Percentiles rank a stretch among this genome's conserved stretches.
phyloP scores from a whole-genome alignment of 2,329 filamentous ascomycete species.

The Torrubiellomyces zombiae region DNA sequence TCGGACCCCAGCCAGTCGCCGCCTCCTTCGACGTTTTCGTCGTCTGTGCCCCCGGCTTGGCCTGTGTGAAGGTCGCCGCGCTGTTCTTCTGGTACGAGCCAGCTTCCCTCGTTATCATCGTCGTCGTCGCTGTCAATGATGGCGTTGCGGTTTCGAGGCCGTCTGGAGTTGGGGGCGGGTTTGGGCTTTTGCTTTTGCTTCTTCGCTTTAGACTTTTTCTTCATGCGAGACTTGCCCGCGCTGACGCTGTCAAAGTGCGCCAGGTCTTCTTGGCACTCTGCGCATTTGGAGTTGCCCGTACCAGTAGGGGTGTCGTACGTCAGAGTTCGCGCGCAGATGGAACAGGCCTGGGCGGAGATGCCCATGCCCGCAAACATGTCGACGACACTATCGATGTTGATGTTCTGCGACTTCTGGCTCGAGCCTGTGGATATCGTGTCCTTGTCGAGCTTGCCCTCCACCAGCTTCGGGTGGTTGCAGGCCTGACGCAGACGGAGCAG shows the following conservation, averaged over 20 bases:
- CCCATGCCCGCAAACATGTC: constrained; percentile 75
- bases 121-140: constrained; percentile 52
- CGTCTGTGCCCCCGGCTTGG: constrained; percentile 67
- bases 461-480: constrained; percentile 84
- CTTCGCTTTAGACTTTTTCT: constrained; percentile 17
- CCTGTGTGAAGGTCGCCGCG: constrained; percentile 45
- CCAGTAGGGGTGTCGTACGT: constrained; percentile 26
- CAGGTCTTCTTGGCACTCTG: constrained; percentile 60
- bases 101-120: constrained; percentile 57
- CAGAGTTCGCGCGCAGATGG: constrained; percentile 62
- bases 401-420: constrained; percentile 33
- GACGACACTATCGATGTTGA: constrained; percentile 67
- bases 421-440: constrained; percentile 59
- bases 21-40: constrained; percentile 75
- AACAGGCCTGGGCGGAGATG: constrained; percentile 62
- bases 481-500: constrained; percentile 82
- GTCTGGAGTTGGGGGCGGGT: too few relatives aligned
- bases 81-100: constrained; percentile 59
- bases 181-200: constrained; percentile 6
- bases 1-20: constrained; percentile 63
- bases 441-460: constrained; percentile 68
- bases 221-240: too few relatives aligned
- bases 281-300: constrained; percentile 41
- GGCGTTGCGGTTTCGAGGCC: constrained; percentile 33
- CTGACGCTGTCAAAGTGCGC: constrained; percentile 42